Base-by-base conservation (phyloP, 2,329 filamentous ascomycete species). In the Thermothelomyces thermophilus region DNA sequence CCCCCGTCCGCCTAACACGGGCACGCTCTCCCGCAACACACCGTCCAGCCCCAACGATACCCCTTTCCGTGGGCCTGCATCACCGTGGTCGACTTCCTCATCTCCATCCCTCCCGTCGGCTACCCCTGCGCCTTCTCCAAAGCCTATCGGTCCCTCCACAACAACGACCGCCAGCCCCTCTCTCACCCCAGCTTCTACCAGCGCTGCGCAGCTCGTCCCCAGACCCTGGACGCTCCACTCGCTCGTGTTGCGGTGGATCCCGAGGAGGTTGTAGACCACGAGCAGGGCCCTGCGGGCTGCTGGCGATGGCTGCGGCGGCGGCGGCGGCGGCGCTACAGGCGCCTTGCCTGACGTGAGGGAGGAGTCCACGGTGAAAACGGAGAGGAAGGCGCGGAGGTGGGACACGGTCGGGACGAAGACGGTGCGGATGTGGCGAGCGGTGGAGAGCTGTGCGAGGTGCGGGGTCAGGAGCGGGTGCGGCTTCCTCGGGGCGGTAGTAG, bases 191-290 rank as follows among this genome's bases (percentile, higher is more conserved):
- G 77, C 73, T 51, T 88, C 84, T 8, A 87, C 75, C 1, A 86
- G 66, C 0, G 72, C 68, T 2, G 85, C 75, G n/a, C 81, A 72
- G 1, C 82, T 83, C 50, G 74, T 74, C 17, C 78, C 74, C 11
- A 90, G 64, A 0, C 86, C 87, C 65, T 90, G 86, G 0, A 82
- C 84, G 44, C 84, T 89, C 78, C 85, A 90, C 52, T 87, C 83
- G 54, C 81, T 81, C 0, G 83, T 86, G 47, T 79, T 74, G 20
- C 78, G 75, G 63, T 90, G 87, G 36, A 86, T 64, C 17, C 75
- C 70, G 14, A 90, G 61, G 36, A 86, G 73, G 44, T 84, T 82
- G 58, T 87, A 84, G 1, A 86, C 66, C 1, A 87, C 64, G 3
- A 89, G 67, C 19, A 74, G 63, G 0, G 77, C 74, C 16, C 17